Conservation (phyloP, 192 early-diverging fungal species). For the Coemansia sp. region DNA sequence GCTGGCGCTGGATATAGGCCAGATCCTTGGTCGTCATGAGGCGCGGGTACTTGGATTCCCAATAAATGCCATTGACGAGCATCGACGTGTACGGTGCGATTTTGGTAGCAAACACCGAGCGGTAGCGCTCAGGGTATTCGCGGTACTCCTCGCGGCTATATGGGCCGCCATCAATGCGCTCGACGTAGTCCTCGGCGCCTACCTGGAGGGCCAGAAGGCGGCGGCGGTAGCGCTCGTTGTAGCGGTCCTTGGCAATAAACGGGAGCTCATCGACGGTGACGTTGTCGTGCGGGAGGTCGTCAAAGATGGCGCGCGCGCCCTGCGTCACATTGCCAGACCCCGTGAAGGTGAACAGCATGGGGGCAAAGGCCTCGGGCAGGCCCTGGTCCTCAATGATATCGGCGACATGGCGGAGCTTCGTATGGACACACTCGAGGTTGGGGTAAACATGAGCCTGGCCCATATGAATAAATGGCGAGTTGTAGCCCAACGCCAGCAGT, state of each 20-base stretch:
- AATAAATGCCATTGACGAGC: slow-evolving; percentile 93
- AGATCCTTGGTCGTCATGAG: slow-evolving; percentile 86
- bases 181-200: slow-evolving; percentile 76
- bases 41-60: slow-evolving; percentile 84
- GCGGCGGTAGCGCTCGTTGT: slow-evolving; percentile 63
- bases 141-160: slow-evolving; percentile 73
- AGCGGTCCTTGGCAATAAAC: slow-evolving; percentile 57
- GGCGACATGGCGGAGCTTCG: slow-evolving; percentile 64
- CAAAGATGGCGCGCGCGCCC: slow-evolving; percentile 90
- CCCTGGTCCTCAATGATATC: slow-evolving; percentile 86
- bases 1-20: slow-evolving; percentile 63
- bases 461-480: slow-evolving; percentile 88
- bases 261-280: slow-evolving; percentile 69
- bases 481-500: slow-evolving; percentile 87
- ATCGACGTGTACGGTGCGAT: slow-evolving; percentile 91
- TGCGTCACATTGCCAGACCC: slow-evolving; percentile 90
- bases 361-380: slow-evolving; percentile 83
- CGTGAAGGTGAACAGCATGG: slow-evolving; percentile 88
- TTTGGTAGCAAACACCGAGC: slow-evolving; percentile 78
- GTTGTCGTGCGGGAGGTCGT: slow-evolving; percentile 89
- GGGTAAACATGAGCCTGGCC: slow-evolving; percentile 77
- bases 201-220: slow-evolving; percentile 67
- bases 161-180: slow-evolving; percentile 65
- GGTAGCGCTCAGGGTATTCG: slow-evolving; percentile 73
- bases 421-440: slow-evolving; percentile 60